phyloP scores from a whole-genome alignment of 2,329 filamentous ascomycete species.

The Thelonectria discophora region DNA sequence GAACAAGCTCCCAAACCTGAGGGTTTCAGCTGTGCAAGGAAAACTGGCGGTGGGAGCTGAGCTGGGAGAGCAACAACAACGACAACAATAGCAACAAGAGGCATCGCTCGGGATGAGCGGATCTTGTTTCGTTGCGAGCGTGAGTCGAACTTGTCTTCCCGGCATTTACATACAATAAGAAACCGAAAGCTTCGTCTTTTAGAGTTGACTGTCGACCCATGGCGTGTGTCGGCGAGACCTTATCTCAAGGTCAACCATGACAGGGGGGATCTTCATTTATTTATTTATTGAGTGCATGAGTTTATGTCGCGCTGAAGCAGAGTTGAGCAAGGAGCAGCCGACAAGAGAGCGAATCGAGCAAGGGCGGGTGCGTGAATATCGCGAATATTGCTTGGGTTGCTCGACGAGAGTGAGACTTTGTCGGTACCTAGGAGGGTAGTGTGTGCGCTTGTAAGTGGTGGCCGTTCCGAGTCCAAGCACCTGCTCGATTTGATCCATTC shows the following conservation, averaged over 20 bases:
- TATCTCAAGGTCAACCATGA: slow-evolving; percentile 35
- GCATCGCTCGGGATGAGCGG: too few species aligned
- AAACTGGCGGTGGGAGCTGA: slow-evolving; percentile 13
- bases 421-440: slow-evolving; percentile 10
- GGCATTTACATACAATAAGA: too few species aligned
- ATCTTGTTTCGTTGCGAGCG: background rate
- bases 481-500: too few species aligned
- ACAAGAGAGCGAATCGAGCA: too few species aligned
- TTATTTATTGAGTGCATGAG: too few species aligned
- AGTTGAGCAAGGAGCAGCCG: background rate
- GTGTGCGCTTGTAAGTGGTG: slow-evolving; percentile 22
- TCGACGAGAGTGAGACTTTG: slow-evolving; percentile 4
- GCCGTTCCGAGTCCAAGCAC: background rate
- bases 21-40: slow-evolving; percentile 4
- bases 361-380: slow-evolving; percentile 16
- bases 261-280: slow-evolving; percentile 22
- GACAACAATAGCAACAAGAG: too few species aligned
- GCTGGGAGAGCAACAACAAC: background rate
- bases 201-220: slow-evolving; percentile 37
- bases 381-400: too few species aligned
- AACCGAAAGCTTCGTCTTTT: slow-evolving; percentile 25
- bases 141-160: slow-evolving; percentile 22
- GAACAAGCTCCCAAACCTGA: slow-evolving; percentile 13
- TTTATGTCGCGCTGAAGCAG: background rate
- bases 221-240: slow-evolving; percentile 33